Base-by-base conservation (phyloP, 306 rosid species). In the Prunus campanulata region DNA sequence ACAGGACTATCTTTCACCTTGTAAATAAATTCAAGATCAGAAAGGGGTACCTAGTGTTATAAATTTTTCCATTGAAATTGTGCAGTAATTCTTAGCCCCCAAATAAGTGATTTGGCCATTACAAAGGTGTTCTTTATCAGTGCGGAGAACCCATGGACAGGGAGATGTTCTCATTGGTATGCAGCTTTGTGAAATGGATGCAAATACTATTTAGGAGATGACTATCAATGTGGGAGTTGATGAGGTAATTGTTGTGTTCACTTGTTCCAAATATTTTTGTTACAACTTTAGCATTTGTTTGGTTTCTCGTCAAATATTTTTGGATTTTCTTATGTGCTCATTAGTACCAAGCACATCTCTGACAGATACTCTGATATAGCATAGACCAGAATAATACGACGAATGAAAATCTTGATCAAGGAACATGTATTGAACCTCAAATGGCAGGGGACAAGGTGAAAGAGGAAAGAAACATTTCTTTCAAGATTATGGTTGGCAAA, bases 401-500 rank as follows among this genome's bases (percentile, higher is more conserved):
- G 9, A 39, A 39, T 39, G 44, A 39, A 39, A 39, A 19, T 15
- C 5, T 20, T 24, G 14, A 13, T 24, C n/a, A 6, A 48, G 39
- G 56, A 1, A 47, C 12, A 71, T 54, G 32, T 2, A 30, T 30
- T 52, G 61, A 18, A 29, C n/a, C 74, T 70, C 74, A 30, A 52
- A 27, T 14, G 30, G 49, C 12, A 51, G 62, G 56, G 14, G 12
- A 29, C 46, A 27, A 13, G 46, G 30, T 16, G 32, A 30, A 32
- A 0, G 8, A n/a, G 51, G 50, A 63, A 11, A 16, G 14, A 74
- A 7, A 4, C 3, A 11, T 74, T 22, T 8, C 30, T 29, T 2
- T 74, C 19, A 64, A 63, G 63, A 48, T 50, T 27, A 42, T 74
- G n/a, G 35, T 74, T 16, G 20, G 49, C 77, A 74, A 74, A 61